Evolutionary conservation across 768 basidiomycete species (phyloP), one percentile per base, ranked within the genome.

Genomic region (Termitomyces sp.): DNA sequence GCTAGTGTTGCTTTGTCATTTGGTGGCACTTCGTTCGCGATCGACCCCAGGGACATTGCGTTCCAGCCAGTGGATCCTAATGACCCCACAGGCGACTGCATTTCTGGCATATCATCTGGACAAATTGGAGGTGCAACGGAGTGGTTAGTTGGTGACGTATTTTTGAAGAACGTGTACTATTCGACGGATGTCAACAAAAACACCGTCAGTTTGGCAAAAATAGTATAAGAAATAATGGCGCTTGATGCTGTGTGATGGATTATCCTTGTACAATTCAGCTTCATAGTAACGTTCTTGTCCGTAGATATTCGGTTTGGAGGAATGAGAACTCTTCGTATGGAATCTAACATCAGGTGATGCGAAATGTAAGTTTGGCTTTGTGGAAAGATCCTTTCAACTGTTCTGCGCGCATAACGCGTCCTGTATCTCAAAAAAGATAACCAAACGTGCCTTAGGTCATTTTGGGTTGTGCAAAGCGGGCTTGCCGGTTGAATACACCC

Each of bases 71-170:
- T 81, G 5, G 82, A 88, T 50, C 60, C 85, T 29, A 72, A 80
- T 65, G 67, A 77, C 66, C 85, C 83, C 47, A 70, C 81, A 43
- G 89, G 89, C 36, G 79, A 82, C 64, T 95, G 93, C 70, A 66
- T 83, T 11, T 89, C 88, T 56, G 88, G 90, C 15, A 88, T 95
- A 69, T 77, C 82, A 11, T 74, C 86, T 10, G 87, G 88, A 4
- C 71, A 81, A 48, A 74, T 91, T 45, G 86, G 83, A 47, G 83
- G 81, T 60, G 77, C 81, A 11, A 81, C 75, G 3, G 81, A 87
- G 65, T 92, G 88, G 89, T 81, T 93, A 61, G 86, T 88, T 40
- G 89, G 89, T 34, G 91, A 88, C 65, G 86, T 86, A 31, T 91
- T 90, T 78, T 74, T 90, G 68, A 91, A 91, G 81, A 91, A 89